Base-by-base conservation (phyloP, 495 filamentous ascomycete genomes). In the Tuber borchii region DNA sequence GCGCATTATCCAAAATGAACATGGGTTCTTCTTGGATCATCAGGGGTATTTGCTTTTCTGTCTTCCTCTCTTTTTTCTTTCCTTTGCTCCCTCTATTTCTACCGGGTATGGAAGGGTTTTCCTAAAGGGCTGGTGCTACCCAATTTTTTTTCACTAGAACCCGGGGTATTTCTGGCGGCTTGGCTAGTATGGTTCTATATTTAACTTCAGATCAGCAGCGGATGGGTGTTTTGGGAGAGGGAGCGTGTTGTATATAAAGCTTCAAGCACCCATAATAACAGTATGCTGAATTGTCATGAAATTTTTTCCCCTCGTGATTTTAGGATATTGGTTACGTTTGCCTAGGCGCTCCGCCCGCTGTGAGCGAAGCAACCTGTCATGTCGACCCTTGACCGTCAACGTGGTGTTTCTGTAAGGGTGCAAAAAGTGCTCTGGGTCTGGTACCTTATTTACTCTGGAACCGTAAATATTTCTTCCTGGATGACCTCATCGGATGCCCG, bases 401-500 rank as follows among this genome's bases (percentile, higher is more conserved):
- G 56, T 65, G 56, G 56, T 65, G n/a, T 34, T 16, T 4, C 26
- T 65, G 26, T 7, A n/a, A n/a, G 26, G 56, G 26, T 65, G 51
- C 51, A 26, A 26, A 31, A 1, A 16, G 14, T 2, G 16, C 26
- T 65, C 56, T 61, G 14, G 31, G 14, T 61, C 26, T 34, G 14
- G 56, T 65, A 65, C 56, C 56, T 17, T 65, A 31, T 31, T 65
- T 65, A 65, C 56, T 4, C 56, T 34, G 26, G 3, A 34, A 34
- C 70, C 34, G n/a, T 40, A 77, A 73, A 79, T 46, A 79, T 75
- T 17, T 72, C 45, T 42, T 79, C 76, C 73, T 31, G 46, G 51
- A 61, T 79, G 78, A 79, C 78, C 78, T 79, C 78, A 79, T 79
- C 69, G 3, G 2, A 31, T 51, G 5, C 61, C 19, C 42, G 10